A percentile compares a stretch with the other conserved stretches of the same genome.
Conservation (phyloP, 768 basidiomycete genomes). For the Scleroderma bovista region DNA sequence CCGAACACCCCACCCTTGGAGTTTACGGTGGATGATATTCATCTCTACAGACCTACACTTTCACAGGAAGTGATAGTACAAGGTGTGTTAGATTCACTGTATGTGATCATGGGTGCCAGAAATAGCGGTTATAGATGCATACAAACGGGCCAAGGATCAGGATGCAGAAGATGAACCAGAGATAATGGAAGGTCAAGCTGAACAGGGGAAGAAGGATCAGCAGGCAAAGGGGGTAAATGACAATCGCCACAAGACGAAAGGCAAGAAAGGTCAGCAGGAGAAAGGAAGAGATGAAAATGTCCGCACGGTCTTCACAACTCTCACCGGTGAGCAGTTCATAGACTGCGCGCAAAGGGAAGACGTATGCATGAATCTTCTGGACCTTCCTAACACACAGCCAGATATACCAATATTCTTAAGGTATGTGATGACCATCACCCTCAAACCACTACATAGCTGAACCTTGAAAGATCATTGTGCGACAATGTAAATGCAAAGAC, state of each 20-base stretch:
- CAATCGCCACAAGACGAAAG: too few species aligned
- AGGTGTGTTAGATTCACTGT: not conserved
- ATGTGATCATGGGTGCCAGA: not conserved
- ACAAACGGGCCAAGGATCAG: not conserved
- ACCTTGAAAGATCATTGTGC: not conserved
- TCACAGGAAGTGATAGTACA: not conserved
- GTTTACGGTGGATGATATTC: not conserved
- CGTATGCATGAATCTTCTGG: not conserved
- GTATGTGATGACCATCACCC: not conserved
- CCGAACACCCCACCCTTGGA: not conserved
- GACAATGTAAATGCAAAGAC: not conserved
- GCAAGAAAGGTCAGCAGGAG: not conserved
- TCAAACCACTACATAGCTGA: not conserved
- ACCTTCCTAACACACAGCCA: not conserved
- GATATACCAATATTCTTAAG: not conserved
- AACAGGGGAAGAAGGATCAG: too few species aligned
- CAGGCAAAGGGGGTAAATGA: too few species aligned
- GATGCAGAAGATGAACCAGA: not conserved
- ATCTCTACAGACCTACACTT: not conserved
- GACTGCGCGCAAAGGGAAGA: not conserved
- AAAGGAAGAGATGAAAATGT: not conserved
- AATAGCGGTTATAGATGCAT: not conserved
- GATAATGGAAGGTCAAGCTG: not conserved
- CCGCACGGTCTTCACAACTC: not conserved
- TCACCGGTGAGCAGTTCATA: not conserved